phyloP scores from a whole-genome alignment of 805 yeast species.

The Teunomyces atbi region DNA sequence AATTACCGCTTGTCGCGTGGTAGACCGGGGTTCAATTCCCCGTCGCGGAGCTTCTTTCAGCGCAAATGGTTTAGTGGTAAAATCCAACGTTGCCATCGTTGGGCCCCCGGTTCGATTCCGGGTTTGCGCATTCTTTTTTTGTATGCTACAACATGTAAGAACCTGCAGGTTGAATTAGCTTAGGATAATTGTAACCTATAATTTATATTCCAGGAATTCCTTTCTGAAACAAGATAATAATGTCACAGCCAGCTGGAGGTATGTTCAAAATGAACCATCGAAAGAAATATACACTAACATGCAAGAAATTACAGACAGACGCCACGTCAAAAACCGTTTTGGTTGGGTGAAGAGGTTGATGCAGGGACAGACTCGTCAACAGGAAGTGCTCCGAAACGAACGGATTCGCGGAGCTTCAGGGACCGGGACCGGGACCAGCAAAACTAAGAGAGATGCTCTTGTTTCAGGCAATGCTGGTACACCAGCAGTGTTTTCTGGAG shows the following conservation, averaged over 20 bases:
- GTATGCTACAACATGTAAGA: neutral
- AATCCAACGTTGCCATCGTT: slow-evolving; percentile 12
- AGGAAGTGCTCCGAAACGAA: slow-evolving; percentile 10
- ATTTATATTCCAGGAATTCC: neutral
- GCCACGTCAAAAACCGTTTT: slow-evolving; percentile 32
- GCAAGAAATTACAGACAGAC: slow-evolving; percentile 18
- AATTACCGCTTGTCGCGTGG: no score
- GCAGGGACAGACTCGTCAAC: slow-evolving; percentile 31
- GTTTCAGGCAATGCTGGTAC: neutral
- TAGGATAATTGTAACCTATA: neutral
- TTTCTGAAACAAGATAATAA: neutral
- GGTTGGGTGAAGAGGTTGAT: slow-evolving; percentile 42
- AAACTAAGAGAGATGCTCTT: neutral
- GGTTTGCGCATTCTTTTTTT: slow-evolving; percentile 7
- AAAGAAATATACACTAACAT: neutral
- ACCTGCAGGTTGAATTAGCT: neutral
- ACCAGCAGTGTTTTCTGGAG: neutral
- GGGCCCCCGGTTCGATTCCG: slow-evolving; percentile 13
- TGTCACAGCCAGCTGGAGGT: slow-evolving; percentile 1
- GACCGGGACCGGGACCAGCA: neutral
- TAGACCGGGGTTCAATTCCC: no score
- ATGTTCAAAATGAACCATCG: neutral
- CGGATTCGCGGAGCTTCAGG: slow-evolving; percentile 1
- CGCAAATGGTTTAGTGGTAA: slow-evolving; percentile 12
- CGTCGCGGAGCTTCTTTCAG: slow-evolving; percentile 14